These are phyloP conservation scores for Pugionium cornutum DNA, from an alignment of 345 rosid genomes.

Conservation along the genomic window DNA sequence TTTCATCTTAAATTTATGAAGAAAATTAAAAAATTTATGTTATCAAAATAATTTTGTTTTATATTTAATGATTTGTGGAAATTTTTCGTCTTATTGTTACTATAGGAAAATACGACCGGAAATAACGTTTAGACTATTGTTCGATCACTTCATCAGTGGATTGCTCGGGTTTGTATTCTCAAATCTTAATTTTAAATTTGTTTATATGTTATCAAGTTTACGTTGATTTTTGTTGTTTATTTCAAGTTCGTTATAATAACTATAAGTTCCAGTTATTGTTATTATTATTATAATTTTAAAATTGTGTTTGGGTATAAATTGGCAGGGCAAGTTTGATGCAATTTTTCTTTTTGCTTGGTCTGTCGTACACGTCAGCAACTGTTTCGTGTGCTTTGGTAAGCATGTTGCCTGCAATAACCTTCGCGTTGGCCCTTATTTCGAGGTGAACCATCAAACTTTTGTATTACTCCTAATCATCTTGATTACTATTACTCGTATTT, in stretches of 20 bases:
- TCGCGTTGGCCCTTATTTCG: conserved; percentile 61
- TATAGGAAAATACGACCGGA: conserved; percentile 61
- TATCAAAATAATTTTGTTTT: no score
- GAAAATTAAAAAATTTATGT: no score
- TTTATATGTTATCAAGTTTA: no score
- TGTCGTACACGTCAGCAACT: conserved; percentile 69
- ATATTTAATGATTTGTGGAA: no score
- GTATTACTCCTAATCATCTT: no score
- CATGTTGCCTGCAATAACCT: conserved; percentile 66
- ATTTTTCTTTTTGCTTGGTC: conserved; percentile 66
- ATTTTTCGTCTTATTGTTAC: neutral
- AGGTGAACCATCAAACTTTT: conserved; percentile 32
- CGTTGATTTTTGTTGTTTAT: no score
- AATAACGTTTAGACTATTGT: conserved; percentile 50
- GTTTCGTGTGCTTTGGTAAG: conserved; percentile 60
- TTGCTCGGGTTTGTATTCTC: conserved; percentile 56
- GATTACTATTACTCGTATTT: no score
- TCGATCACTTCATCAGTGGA: conserved; percentile 64
- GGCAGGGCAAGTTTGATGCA: conserved; percentile 72
- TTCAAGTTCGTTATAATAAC: no score
- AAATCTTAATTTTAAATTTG: no score
- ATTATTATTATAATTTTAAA: no score
- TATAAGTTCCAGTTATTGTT: neutral
- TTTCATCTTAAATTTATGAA: no score
- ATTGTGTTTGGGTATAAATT: neutral